Evolutionary conservation across 2,329 filamentous ascomycete genomes (phyloP), one percentile per base, ranked within the genome.

Genomic region (Blastomyces silverae): DNA sequence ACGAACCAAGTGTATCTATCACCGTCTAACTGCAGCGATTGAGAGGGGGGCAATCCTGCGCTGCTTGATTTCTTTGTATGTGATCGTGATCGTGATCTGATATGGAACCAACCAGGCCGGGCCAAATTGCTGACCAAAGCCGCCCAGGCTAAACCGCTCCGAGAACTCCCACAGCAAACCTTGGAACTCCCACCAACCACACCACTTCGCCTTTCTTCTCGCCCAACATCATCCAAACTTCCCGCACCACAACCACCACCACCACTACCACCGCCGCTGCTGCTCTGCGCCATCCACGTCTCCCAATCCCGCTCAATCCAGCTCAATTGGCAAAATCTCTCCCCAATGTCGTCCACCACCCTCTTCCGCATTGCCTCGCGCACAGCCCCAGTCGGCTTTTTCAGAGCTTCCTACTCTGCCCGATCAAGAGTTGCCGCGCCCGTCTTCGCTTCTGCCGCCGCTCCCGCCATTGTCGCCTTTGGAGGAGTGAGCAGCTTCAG

Each of bases 331-430:
- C 44, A 25, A 25, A 13, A 28, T 57, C 61, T 64, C 61, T 56
- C 69, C 72, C 72, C 73, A 79, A 89, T 89, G 85, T 85, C 86
- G 77, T 87, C 88, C 73, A 80, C 85, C 70, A 82, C 85, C 68
- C 79, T 92, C 75, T 82, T 92, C 80, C 88, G 89, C 76, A 79
- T 87, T 75, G 87, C 88, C 79, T 84, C 84, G 78, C 89, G 89
- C 80, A 84, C 82, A 79, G 82, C 79, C 78, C 80, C 82, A 67
- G 74, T 77, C 68, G 79, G 81, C 77, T 82, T 89, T 77, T 82
- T 87, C 80, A 87, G 87, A 84, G 84, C 83, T 79, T 80, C 79
- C 72, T 84, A 78, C 82, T 83, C 78, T 80, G 81, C 77, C 81
- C 83, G 77, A 79, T 75, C 81, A 80, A 81, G 84, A 76, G 77